A percentile compares a stretch with the other conserved stretches of the same genome.
phyloP scores from a whole-genome alignment of 2,329 filamentous ascomycete genomes.

The Fusarium tricinctum region DNA sequence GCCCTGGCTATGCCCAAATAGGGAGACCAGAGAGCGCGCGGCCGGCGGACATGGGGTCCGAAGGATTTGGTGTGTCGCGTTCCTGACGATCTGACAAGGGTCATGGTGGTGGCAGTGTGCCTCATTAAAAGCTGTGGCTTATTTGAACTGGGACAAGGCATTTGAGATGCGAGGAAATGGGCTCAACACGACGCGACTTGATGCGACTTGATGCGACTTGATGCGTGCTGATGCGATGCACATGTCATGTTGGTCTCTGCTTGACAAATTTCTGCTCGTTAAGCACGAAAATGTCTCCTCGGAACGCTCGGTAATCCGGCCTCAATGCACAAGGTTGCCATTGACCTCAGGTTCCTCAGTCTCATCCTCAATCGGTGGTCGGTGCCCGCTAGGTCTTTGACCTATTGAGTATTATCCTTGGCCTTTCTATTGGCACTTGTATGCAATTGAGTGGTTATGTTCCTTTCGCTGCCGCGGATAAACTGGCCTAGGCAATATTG shows the following conservation, averaged over 20 bases:
- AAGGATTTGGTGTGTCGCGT: slow-evolving; percentile 43
- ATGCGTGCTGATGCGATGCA: slow-evolving; percentile 19
- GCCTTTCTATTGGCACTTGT: slow-evolving; percentile 19
- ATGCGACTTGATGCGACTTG: slow-evolving; percentile 4
- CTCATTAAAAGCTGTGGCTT: slow-evolving; percentile 30
- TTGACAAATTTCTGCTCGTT: slow-evolving; percentile 10
- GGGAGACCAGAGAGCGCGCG: slow-evolving; percentile 29
- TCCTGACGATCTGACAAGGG: slow-evolving; percentile 50
- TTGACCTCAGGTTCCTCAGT: slow-evolving; percentile 20
- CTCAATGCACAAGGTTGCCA: slow-evolving; percentile 1
- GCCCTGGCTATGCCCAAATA: slow-evolving; percentile 31
- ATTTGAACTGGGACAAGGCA: slow-evolving; percentile 17
- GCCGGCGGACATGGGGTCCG: slow-evolving; percentile 21
- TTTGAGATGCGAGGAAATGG: slow-evolving; percentile 5
- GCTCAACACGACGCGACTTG: slow-evolving; percentile 8
- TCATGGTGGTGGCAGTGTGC: slow-evolving; percentile 14
- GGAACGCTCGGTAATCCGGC: slow-evolving; percentile 22
- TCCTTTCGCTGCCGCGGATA: slow-evolving; percentile 3
- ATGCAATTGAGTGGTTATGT: slow-evolving; percentile 32
- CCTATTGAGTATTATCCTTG: not conserved
- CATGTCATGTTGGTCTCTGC: slow-evolving; percentile 21
- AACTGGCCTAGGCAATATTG: not conserved
- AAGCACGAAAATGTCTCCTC: slow-evolving; percentile 4
- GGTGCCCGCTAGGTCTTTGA: not conserved
- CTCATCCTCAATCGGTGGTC: not conserved